phyloP scores from a whole-genome alignment of 805 yeast genomes.

The Pichia rugopelliculosa region DNA sequence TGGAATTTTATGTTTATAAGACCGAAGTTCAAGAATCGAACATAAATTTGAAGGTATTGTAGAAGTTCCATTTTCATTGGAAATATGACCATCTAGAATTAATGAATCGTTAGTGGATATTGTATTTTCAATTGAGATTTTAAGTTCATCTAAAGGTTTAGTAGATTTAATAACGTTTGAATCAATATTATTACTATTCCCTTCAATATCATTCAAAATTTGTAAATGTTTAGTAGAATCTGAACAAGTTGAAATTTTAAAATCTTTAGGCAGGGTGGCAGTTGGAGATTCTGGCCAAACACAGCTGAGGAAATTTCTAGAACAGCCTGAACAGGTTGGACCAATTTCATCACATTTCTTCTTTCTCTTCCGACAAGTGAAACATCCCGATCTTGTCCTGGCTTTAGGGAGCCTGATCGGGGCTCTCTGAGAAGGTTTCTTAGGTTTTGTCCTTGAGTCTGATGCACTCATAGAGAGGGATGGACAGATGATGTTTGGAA shows the following conservation, averaged over 20 bases:
- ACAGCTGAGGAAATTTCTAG: slow-evolving; percentile 28
- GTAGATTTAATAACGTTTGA: neutral
- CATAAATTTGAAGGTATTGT: slow-evolving; percentile 24
- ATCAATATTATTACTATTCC: neutral
- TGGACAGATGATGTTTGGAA: neutral
- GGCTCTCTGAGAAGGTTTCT: neutral
- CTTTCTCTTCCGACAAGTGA: slow-evolving; percentile 32
- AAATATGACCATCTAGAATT: neutral
- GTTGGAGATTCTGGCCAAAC: slow-evolving; percentile 25
- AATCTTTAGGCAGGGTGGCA: slow-evolving; percentile 24
- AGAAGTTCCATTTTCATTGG: slow-evolving; percentile 10
- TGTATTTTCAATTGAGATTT: neutral
- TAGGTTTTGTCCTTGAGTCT: slow-evolving; percentile 1
- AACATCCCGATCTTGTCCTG: slow-evolving; percentile 30
- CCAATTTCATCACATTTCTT: slow-evolving; percentile 30
- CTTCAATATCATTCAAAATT: neutral
- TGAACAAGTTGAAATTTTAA: slow-evolving; percentile 18
- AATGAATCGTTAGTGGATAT: neutral
- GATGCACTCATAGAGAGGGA: neutral
- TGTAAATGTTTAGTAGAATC: slow-evolving; percentile 5
- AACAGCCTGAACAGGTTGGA: slow-evolving; percentile 30
- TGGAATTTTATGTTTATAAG: slow-evolving; percentile 18
- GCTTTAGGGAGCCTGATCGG: slow-evolving; percentile 13
- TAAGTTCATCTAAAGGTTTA: neutral
- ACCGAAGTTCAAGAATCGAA: slow-evolving; percentile 20